A percentile compares a stretch with the other conserved stretches of the same genome.
Evolutionary conservation across 805 yeast species (phyloP).

Genomic region (Ogataea corticis): DNA sequence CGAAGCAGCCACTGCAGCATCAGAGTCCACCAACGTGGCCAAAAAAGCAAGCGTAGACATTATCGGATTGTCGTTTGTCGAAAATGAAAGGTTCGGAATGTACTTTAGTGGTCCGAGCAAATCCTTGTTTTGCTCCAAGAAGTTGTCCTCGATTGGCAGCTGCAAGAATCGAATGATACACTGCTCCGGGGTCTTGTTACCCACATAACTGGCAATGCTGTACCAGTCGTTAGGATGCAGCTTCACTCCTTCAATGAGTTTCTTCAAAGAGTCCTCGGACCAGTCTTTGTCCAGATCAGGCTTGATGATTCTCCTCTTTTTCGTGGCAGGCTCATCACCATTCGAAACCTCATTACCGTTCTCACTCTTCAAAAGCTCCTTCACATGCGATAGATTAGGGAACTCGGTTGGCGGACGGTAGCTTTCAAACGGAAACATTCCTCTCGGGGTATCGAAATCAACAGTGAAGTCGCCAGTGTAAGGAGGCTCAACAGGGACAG

Average conservation of each 20-base stretch:
- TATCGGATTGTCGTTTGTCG: conserved; percentile 88
- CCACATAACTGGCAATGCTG: conserved; percentile 65
- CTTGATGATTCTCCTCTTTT: conserved; percentile 28
- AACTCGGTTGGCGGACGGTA: conserved; percentile 63
- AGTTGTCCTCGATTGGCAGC: conserved; percentile 79
- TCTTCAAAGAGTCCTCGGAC: conserved; percentile 63
- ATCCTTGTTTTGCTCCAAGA: conserved; percentile 46
- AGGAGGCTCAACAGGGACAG: conserved; percentile 69
- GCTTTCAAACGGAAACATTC: conserved; percentile 87
- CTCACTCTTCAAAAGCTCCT: conserved; percentile 19
- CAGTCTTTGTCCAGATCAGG: conserved; percentile 52
- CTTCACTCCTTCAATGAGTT: conserved; percentile 62
- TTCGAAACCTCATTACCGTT: conserved; percentile 8
- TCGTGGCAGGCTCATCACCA: conserved; percentile 19
- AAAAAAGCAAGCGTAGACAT: conserved; percentile 89
- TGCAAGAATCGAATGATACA: conserved; percentile 78
- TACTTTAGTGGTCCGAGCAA: conserved; percentile 74
- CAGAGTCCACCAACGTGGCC: conserved; percentile 81
- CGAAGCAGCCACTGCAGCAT: conserved; percentile 82
- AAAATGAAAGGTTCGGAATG: conserved; percentile 81
- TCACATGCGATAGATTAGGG: conserved; percentile 34
- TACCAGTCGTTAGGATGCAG: conserved; percentile 77
- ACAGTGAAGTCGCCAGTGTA: conserved; percentile 75
- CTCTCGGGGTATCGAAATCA: conserved; percentile 86
- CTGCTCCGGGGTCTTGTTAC: conserved; percentile 70